phyloP scores from a whole-genome alignment of 495 filamentous ascomycete species.

The Penicillium paxilli region DNA sequence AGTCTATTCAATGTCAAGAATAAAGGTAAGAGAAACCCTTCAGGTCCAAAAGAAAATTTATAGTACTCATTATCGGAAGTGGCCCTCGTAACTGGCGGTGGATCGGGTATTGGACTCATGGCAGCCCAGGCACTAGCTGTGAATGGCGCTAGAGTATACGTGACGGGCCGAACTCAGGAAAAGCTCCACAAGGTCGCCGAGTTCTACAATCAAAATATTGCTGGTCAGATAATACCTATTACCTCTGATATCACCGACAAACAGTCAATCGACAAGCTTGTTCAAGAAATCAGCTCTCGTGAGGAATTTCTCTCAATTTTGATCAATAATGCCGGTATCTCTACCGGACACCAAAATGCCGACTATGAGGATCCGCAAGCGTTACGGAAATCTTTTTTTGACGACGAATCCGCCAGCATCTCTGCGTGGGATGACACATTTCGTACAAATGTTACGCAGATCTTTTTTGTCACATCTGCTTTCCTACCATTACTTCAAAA shows the following conservation, averaged over 20 bases:
- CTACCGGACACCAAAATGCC: conserved; percentile 26
- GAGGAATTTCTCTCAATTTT: conserved; percentile 52
- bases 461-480: conserved; percentile 47
- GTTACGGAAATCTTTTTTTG: conserved; percentile 58
- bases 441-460: conserved; percentile 49
- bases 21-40: conserved; percentile 28
- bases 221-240: conserved; percentile 59
- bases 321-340: conserved; percentile 59
- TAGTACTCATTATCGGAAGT: conserved; percentile 26
- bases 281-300: conserved; percentile 40
- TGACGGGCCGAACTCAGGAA: conserved; percentile 55
- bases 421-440: conserved; percentile 49
- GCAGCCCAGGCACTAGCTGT: conserved; percentile 58
- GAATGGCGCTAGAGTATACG: conserved; percentile 62
- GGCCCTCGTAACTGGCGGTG: conserved; percentile 57
- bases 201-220: conserved; percentile 42
- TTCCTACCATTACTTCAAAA: conserved; percentile 43
- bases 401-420: conserved; percentile 35
- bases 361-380: conserved; percentile 43
- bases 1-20: conserved; percentile 58
- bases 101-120: conserved; percentile 55
- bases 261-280: conserved; percentile 42
- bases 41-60: not conserved
- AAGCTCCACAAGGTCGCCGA: conserved; percentile 55
- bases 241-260: conserved; percentile 52